phyloP scores from a whole-genome alignment of 148 eudicot genomes.

The Amaranthus cruentus region DNA sequence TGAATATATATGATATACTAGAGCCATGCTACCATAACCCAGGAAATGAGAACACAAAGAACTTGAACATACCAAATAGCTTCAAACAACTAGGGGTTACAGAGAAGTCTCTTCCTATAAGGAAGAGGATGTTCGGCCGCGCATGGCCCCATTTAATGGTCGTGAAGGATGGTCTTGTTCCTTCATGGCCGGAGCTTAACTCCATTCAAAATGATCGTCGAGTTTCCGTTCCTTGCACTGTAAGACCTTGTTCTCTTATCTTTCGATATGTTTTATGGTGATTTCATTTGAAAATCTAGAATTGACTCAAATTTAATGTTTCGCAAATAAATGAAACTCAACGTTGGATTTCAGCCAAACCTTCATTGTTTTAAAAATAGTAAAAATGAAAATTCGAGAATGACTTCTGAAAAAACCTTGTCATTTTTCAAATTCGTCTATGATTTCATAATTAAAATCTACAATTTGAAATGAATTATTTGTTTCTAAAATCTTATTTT shows the following conservation, averaged over 20 bases:
- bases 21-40: slow-evolving; percentile 84
- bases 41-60: slow-evolving; percentile 21
- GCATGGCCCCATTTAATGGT: slow-evolving; percentile 42
- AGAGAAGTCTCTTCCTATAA: slow-evolving; percentile 31
- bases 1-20: slow-evolving; percentile 75
- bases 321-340: too few species aligned
- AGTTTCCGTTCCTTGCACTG: slow-evolving; percentile 39
- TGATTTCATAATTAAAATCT: too few species aligned
- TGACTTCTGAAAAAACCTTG: too few species aligned
- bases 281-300: background rate
- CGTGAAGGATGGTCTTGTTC: slow-evolving; percentile 37
- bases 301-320: background rate
- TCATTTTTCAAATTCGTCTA: too few species aligned
- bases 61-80: slow-evolving; percentile 56
- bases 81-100: slow-evolving; percentile 41
- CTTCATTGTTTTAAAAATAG: too few species aligned
- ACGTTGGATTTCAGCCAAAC: too few species aligned
- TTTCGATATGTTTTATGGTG: background rate
- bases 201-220: slow-evolving; percentile 25
- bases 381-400: too few species aligned
- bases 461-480: too few species aligned
- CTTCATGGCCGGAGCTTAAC: slow-evolving; percentile 41
- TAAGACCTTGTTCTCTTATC: slow-evolving; percentile 11
- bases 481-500: too few species aligned
- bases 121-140: slow-evolving; percentile 41